phyloP scores from a whole-genome alignment of 2,329 filamentous ascomycete genomes.

The Diaporthe citriasiana region DNA sequence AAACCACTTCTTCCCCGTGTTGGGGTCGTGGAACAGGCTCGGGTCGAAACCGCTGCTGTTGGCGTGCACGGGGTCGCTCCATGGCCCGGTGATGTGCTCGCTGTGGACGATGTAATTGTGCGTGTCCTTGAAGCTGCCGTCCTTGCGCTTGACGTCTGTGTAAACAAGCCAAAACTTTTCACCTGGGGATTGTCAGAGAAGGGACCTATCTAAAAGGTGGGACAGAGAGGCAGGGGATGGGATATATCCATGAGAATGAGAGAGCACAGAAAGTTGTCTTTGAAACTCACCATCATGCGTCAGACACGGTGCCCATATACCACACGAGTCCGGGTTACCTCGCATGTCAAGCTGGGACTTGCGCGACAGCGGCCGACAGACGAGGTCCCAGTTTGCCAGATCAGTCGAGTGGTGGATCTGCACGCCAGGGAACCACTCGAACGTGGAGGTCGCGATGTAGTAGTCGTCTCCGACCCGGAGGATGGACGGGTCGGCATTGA shows the following conservation, averaged over 20 bases:
- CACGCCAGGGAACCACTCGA: slow-evolving; percentile 69
- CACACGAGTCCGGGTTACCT: slow-evolving; percentile 71
- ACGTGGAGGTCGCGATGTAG: slow-evolving; percentile 69
- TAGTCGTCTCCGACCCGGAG: slow-evolving; percentile 66
- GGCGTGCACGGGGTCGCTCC: slow-evolving; percentile 72
- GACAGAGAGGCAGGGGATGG: too few relatives aligned
- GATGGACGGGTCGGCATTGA: slow-evolving; percentile 69
- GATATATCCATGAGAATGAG: too few relatives aligned
- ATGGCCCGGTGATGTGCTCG: slow-evolving; percentile 68
- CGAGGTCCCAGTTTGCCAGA: slow-evolving; percentile 66
- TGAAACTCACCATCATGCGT: slow-evolving; percentile 65
- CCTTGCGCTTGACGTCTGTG: slow-evolving; percentile 76
- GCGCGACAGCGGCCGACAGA: slow-evolving; percentile 62
- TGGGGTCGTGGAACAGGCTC: slow-evolving; percentile 68
- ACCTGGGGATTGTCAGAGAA: not conserved
- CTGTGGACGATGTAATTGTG: slow-evolving; percentile 74
- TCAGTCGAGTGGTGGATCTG: slow-evolving; percentile 69
- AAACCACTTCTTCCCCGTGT: slow-evolving; percentile 69
- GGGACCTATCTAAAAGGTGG: too few relatives aligned
- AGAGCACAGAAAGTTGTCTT: too few relatives aligned
- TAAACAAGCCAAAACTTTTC: slow-evolving; percentile 74
- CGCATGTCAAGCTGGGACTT: slow-evolving; percentile 69
- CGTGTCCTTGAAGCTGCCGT: slow-evolving; percentile 75
- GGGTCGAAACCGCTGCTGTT: slow-evolving; percentile 75
- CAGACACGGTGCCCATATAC: slow-evolving; percentile 76